Base-by-base conservation (phyloP, 768 basidiomycete genomes). In the Lepiota venenata region DNA sequence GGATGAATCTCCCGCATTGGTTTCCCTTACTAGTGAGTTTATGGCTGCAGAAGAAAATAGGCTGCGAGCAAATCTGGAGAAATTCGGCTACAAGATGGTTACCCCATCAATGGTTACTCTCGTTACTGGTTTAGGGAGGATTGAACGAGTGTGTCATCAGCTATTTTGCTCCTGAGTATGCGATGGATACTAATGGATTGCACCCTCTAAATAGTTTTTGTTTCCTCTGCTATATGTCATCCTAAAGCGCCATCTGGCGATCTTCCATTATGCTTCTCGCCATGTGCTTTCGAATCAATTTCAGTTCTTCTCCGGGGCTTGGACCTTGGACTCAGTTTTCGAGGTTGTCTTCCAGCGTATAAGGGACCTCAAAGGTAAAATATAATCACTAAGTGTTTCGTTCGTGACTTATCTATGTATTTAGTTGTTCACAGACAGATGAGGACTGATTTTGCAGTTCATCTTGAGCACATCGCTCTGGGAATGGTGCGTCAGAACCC, bases 261-360 rank as follows among this genome's bases (percentile, higher is more conserved):
- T 63, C 14, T 52, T 64, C 25, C 64, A 54, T 16, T 57, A 71
- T 16, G 67, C 69, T 7, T 70, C 67, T 60, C 68, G 8, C 4
- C 8, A 8, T 8, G 8, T 29, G 3, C 4, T 29, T 8, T 3
- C 3, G 3, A 29, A 29, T 8, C 4, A 29, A 4, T n/a, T n/a
- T n/a, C 4, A 29, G 8, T 29, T 29, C 8, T 29, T 3, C 4
- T 8, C 4, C 4, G 8, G 3, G 27, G 8, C 27, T 8, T 4
- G 3, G 3, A 4, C 27, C 4, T 8, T 29, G 4, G 8, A 29
- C 8, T 29, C 27, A 8, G 8, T 29, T 8, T 29, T 29, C 8
- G 8, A 29, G 3, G 27, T 29, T 29, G 27, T 29, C 27, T 4
- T 3, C 3, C 27, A 29, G 27, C 27, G 27, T 4, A 29, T 29